phyloP scores from a whole-genome alignment of 352 stramenopile genomes.

The Phytophthora macrochlamydospora region DNA sequence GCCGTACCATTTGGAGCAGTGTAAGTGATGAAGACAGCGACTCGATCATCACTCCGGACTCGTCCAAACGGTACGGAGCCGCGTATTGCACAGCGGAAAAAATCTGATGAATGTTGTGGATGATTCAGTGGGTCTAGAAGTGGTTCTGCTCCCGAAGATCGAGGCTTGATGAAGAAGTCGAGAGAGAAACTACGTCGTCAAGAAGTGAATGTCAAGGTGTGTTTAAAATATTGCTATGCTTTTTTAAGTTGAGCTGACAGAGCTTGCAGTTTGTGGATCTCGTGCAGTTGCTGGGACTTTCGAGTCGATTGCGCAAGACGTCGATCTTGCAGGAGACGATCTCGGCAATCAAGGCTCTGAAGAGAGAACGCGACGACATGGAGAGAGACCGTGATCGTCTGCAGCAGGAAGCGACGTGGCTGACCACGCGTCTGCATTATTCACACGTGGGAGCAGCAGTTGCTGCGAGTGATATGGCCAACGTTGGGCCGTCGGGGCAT shows the following conservation, averaged over 20 bases:
- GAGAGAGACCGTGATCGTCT: not conserved
- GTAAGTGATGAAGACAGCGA: not conserved
- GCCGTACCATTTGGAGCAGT: not conserved
- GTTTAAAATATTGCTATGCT: not conserved
- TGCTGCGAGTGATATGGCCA: not conserved
- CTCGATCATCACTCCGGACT: not conserved
- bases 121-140: not conserved
- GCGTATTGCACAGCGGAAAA: not conserved
- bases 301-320: not conserved
- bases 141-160: not conserved
- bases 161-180: not conserved
- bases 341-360: not conserved
- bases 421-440: not conserved
- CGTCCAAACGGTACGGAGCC: not conserved
- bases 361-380: not conserved
- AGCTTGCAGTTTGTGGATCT: not conserved
- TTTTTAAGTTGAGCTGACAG: not conserved
- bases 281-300: not conserved
- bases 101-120: not conserved
- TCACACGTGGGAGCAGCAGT: not conserved
- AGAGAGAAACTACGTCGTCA: not conserved
- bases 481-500: no score
- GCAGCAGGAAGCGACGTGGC: not conserved
- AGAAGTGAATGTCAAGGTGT: not conserved
- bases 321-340: not conserved